These are phyloP conservation scores for Verticillium nubilum DNA, from an alignment of 2,329 filamentous ascomycete species.

Conservation along the genomic window DNA sequence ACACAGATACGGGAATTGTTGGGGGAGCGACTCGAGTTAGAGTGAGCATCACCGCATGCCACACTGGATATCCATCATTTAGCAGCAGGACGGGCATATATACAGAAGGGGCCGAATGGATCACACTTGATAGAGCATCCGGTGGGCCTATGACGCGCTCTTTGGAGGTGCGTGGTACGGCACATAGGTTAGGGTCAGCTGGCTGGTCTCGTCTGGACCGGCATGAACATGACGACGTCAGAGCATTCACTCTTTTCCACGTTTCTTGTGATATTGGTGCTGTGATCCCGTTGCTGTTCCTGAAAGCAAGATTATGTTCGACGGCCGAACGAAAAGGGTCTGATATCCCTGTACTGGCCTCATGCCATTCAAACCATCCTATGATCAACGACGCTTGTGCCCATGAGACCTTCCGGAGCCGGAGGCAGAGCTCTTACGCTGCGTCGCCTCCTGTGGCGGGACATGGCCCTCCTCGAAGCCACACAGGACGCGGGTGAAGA, in stretches of 20 bases:
- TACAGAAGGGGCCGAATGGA: constrained; percentile 1
- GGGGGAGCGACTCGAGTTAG: not conserved
- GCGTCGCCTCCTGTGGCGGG: constrained; percentile 8
- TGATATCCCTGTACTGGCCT: not conserved
- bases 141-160: not conserved
- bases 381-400: not conserved
- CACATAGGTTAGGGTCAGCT: constrained; percentile 9
- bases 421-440: constrained; percentile 6
- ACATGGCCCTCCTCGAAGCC: constrained; percentile 33
- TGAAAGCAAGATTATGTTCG: not conserved
- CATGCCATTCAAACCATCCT: not conserved
- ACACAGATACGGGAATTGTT: not conserved
- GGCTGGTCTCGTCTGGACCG: constrained; percentile 9
- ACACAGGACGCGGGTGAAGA: constrained; percentile 51
- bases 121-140: constrained; percentile 2
- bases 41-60: not conserved
- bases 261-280: not conserved
- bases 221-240: constrained; percentile 4
- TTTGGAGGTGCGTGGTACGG: not conserved
- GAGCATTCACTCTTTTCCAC: not conserved
- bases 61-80: constrained; percentile 1
- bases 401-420: not conserved
- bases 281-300: not conserved
- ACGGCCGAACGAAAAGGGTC: not conserved
- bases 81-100: constrained; percentile 5